Conservation (phyloP, 495 filamentous ascomycete species). For the Penicillium alfredii region DNA sequence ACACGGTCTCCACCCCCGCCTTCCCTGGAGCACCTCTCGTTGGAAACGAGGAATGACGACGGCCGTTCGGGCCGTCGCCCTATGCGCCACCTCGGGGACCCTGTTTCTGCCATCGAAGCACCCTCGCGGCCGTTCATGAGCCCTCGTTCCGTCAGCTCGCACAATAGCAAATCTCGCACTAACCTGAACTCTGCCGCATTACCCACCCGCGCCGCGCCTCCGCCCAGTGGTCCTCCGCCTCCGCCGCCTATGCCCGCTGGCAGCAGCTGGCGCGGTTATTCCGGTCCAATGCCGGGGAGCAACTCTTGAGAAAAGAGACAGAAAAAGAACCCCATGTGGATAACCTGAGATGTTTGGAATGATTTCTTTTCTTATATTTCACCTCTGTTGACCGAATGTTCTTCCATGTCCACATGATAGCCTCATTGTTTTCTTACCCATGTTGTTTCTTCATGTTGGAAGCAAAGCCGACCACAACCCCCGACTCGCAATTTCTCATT, state of each 20-base stretch:
- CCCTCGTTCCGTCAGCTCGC: slow-evolving; percentile 35
- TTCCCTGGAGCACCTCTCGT: slow-evolving; percentile 37
- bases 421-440: slow-evolving; percentile 4
- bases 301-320: slow-evolving; percentile 3
- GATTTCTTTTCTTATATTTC: slow-evolving; percentile 1
- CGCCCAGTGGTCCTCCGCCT: slow-evolving; percentile 37
- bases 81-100: slow-evolving; percentile 33
- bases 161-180: slow-evolving; percentile 32
- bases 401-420: no score
- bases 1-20: slow-evolving; percentile 29
- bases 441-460: no score
- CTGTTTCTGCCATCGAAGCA: slow-evolving; percentile 34
- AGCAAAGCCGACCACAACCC: no score
- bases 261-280: slow-evolving; percentile 31
- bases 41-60: slow-evolving; percentile 34
- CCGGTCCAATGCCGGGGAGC: slow-evolving; percentile 19
- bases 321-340: not conserved
- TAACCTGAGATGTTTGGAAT: not conserved
- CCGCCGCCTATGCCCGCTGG: slow-evolving; percentile 32
- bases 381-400: no score
- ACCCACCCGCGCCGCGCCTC: slow-evolving; percentile 40
- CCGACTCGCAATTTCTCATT: no score
- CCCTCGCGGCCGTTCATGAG: slow-evolving; percentile 30
- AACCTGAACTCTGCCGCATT: slow-evolving; percentile 35
- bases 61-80: slow-evolving; percentile 34